Base-by-base conservation (phyloP, 495 filamentous ascomycete genomes). In the Neurospora terricola region DNA sequence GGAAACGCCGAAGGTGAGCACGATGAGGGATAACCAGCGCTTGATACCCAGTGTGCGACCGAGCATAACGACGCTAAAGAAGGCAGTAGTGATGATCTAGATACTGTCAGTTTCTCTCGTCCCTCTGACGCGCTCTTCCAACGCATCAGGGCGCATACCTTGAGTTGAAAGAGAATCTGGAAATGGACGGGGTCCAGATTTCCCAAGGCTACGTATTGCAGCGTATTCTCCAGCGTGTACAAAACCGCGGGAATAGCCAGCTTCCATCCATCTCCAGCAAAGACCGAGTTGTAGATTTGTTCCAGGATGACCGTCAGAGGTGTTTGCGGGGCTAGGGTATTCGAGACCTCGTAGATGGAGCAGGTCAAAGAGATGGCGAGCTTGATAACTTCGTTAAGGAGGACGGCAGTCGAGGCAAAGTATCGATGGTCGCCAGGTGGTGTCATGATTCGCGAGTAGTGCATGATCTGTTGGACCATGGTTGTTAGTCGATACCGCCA, bases 261-360 rank as follows among this genome's bases (percentile, higher is more conserved):
- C 81, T 98, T 98, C 96, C 96, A 99, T 77, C 93, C 93, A 76
- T 99, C 96, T n/a, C 91, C 90, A 4, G 92, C 91, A 79, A 98
- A 97, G 0, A 97, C 90, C 16, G 91, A 88, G 68, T 85, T 88
- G 76, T 88, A 90, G n/a, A 98, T 88, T 74, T 92, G 90, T 74
- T 88, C 88, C 81, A 97, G 90, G 30, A 97, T 87, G 30, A 91
- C 90, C 4, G 92, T 92, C 36, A 91, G 90, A 10, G 95, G 91
- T 69, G 93, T 91, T 7, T 91, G 90, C 6, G 93, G 89, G 12
- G 92, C 89, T 21, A 92, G 85, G 39, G 88, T 90, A 77, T 88
- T 86, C 38, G 93, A 93, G 70, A 92, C 92, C 77, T 98, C 94
- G 85, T 94, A 93, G 71, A 97, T 86, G 4, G 94, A 91, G 78